A percentile compares a stretch with the other conserved stretches of the same genome.
Evolutionary conservation across 257 asterid genomes (phyloP).

Genomic region (Plantago major): DNA sequence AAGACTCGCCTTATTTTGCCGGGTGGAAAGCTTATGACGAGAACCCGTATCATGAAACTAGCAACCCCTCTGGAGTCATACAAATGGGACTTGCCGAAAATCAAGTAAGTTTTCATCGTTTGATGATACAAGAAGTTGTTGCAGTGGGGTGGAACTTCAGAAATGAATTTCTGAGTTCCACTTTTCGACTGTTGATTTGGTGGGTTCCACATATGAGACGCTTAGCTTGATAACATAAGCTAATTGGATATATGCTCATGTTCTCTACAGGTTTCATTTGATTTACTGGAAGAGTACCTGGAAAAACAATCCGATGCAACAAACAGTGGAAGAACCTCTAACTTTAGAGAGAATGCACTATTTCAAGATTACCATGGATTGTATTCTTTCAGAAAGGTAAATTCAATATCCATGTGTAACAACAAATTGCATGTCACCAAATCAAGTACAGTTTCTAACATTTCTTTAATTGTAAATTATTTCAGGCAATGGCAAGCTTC

Average conservation of each 20-base stretch:
- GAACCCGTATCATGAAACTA: slow-evolving; percentile 53
- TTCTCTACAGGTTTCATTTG: slow-evolving; percentile 68
- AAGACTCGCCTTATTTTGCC: slow-evolving; percentile 84
- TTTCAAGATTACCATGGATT: slow-evolving; percentile 98
- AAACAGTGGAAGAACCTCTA: slow-evolving; percentile 29
- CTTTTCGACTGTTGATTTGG: neutral
- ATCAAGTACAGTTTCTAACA: slow-evolving; percentile 8
- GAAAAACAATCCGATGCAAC: slow-evolving; percentile 39
- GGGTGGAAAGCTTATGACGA: slow-evolving; percentile 95
- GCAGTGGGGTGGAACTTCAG: neutral
- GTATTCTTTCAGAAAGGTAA: slow-evolving; percentile 64
- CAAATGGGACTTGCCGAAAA: slow-evolving; percentile 97
- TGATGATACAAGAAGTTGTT: neutral
- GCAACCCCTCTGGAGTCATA: slow-evolving; percentile 71
- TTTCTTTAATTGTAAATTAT: neutral
- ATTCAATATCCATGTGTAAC: neutral
- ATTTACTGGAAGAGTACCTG: slow-evolving; percentile 64
- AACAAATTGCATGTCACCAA: neutral
- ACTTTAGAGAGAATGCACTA: slow-evolving; percentile 75
- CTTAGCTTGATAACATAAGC: neutral
- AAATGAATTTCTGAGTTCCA: neutral
- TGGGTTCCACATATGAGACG: neutral
- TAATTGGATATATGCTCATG: neutral
- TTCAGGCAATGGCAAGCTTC: slow-evolving; percentile 85
- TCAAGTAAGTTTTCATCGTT: slow-evolving; percentile 38